These are phyloP conservation scores for Vickermania ingenoplastis DNA, from an alignment of 208 protist genomes.

Conservation along the genomic window DNA sequence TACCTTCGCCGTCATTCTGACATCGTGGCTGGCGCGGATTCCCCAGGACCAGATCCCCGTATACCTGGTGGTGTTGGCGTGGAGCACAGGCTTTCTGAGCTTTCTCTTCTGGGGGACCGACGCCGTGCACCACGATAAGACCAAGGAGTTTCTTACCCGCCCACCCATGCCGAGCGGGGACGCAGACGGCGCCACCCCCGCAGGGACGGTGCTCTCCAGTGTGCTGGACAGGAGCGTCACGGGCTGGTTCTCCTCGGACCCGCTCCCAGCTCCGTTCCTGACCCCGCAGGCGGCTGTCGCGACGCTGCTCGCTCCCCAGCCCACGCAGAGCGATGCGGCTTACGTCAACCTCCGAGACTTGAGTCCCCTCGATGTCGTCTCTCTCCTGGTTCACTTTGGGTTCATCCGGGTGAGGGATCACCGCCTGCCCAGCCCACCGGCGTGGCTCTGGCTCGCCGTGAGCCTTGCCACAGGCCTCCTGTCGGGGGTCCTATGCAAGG, in stretches of 20 bases:
- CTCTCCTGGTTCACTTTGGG: slow-evolving; percentile 33
- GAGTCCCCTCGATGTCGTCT: slow-evolving; percentile 15
- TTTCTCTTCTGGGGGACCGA: neutral
- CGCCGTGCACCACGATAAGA: neutral
- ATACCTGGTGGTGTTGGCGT: neutral
- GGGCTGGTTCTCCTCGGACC: neutral
- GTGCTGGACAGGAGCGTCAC: too few species aligned
- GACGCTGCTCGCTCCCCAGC: neutral
- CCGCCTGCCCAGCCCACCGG: slow-evolving; percentile 2
- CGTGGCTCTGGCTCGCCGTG: slow-evolving; percentile 64
- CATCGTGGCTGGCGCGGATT: neutral
- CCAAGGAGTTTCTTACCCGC: neutral
- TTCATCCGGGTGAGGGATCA: slow-evolving; percentile 30
- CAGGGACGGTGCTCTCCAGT: too few species aligned
- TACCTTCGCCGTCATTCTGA: neutral
- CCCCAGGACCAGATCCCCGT: neutral
- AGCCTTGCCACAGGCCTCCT: slow-evolving; percentile 60
- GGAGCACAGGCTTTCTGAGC: neutral
- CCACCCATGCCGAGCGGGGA: neutral
- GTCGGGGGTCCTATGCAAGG: slow-evolving; percentile 72
- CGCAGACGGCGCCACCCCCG: neutral
- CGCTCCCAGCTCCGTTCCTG: neutral
- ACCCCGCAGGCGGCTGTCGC: neutral
- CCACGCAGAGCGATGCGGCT: neutral
- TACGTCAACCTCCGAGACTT: neutral